Evolutionary conservation across 208 protist genomes (phyloP), one percentile per base, ranked within the genome.

Genomic region (Strigomonas galati): DNA sequence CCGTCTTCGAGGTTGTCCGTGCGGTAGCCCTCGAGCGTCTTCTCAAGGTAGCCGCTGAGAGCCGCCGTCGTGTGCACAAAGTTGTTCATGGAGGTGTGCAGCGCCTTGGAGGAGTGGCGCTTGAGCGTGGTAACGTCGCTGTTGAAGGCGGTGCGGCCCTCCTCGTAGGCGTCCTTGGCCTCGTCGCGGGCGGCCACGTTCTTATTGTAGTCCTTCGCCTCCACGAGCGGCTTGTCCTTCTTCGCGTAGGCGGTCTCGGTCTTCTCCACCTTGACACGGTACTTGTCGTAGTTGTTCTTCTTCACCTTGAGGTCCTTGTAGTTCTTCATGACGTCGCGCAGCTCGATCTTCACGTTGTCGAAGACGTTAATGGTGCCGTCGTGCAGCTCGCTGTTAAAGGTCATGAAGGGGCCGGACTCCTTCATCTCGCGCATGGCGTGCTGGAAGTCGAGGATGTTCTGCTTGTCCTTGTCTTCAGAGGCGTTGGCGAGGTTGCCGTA

Each of bases 161-260:
- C 27, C 9, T 85, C 73, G 51, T 81, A 86, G 37, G 35, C 59
- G 37, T 28, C 37, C 69, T 78, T 79, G 14, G 21, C 19, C 69
- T 83, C 59, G n/a, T 90, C 76, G 27, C 81, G 81, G 56, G 79
- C 73, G 48, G 24, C 70, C 14, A 71, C 26, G 12, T 68, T 54
- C 68, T 89, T 90, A 26, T 65, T 27, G 74, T 93, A 93, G 28
- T 44, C 54, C 31, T 58, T 76, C 48, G 70, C 84, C 61, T 73
- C 72, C 43, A 32, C 28, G n/a, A 94, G 61, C 19, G 77, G 56
- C 69, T 87, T 89, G 37, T 75, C 76, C 65, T 89, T 88, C 69
- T 88, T 91, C 2, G 88, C 74, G 69, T 86, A 89, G 17, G 71
- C 72, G 58, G 71, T 76, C 74, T 94, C 88, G 12, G 53, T 85